phyloP scores from a whole-genome alignment of 768 basidiomycete genomes.

The Leccinum incarnatum region DNA sequence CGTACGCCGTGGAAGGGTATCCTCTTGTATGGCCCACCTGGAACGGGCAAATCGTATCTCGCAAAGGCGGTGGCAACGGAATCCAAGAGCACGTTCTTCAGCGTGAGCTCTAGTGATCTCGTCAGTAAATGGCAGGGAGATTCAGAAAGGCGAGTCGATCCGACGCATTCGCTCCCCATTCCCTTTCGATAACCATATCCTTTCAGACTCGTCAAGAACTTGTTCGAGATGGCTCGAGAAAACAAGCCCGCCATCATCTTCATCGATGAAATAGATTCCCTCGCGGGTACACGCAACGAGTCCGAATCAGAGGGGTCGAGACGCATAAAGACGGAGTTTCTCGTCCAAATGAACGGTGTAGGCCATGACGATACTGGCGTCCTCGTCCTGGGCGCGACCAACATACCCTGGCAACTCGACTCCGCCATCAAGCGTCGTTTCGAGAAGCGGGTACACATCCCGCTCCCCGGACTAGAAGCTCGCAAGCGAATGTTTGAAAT shows the following conservation, averaged over 20 bases:
- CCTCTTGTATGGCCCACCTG: constrained; percentile 93
- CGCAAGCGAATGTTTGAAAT: constrained; percentile 95
- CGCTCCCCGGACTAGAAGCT: constrained; percentile 90
- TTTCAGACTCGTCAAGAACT: constrained; percentile 84
- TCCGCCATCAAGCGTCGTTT: constrained; percentile 98
- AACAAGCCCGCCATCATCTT: constrained; percentile 98
- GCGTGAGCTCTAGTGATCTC: constrained; percentile 90
- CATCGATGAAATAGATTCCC: constrained; percentile 96
- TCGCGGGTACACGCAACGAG: constrained; percentile 92
- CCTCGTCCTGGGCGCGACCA: constrained; percentile 94
- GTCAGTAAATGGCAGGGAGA: constrained; percentile 99
- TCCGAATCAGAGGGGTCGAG: constrained; percentile 97
- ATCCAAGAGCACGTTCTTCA: constrained; percentile 98
- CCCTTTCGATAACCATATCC: constrained; percentile 1
- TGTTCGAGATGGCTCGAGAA: constrained; percentile 95
- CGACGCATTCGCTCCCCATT: neutral
- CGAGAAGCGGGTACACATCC: constrained; percentile 98
- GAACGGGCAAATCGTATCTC: constrained; percentile 94
- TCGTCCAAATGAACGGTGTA: constrained; percentile 99
- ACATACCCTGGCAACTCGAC: constrained; percentile 98
- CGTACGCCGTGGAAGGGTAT: constrained; percentile 98
- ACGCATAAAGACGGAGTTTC: constrained; percentile 95
- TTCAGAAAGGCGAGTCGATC: constrained; percentile 74
- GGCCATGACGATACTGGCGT: constrained; percentile 97
- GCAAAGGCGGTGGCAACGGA: constrained; percentile 99